These are phyloP conservation scores for Xerocomellus intermedius DNA, from an alignment of 768 basidiomycete species.

Conservation along the genomic window DNA sequence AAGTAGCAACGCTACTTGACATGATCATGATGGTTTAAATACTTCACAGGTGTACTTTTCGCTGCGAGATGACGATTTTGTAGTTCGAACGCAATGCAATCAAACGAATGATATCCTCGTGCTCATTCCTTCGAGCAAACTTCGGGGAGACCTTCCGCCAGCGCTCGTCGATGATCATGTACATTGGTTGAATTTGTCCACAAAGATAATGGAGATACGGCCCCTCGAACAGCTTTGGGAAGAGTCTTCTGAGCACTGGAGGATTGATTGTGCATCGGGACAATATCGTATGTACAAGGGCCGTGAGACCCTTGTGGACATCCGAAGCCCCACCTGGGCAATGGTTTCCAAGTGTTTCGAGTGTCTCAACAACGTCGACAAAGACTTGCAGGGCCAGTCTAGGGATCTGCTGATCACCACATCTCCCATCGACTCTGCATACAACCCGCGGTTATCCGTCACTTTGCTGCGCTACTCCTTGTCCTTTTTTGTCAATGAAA, in stretches of 20 bases:
- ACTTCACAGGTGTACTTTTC: neutral
- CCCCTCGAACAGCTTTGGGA: constrained; percentile 19
- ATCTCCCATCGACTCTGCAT: neutral
- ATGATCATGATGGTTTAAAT: neutral
- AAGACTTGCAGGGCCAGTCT: too few species aligned
- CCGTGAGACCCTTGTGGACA: constrained; percentile 16
- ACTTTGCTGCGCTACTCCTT: constrained; percentile 37
- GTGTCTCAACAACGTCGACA: too few species aligned
- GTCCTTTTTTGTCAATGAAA: constrained; percentile 35
- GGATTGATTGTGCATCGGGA: neutral
- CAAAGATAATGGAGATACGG: constrained; percentile 21
- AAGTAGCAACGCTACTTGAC: neutral
- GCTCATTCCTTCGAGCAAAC: neutral
- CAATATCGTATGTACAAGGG: neutral
- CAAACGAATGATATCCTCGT: neutral
- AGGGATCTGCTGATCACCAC: constrained; percentile 15
- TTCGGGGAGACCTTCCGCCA: neutral
- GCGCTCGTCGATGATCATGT: constrained; percentile 3
- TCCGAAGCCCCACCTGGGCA: constrained; percentile 16
- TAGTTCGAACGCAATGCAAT: neutral
- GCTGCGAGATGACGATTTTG: neutral
- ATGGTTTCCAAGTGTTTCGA: constrained; percentile 15
- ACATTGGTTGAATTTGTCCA: constrained; percentile 27
- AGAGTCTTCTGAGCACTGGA: constrained; percentile 20
- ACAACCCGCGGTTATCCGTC: constrained; percentile 8